These are phyloP conservation scores for Ampelocalamus luodianensis DNA, from an alignment of 176 grass and related monocot genomes.

Conservation along the genomic window DNA sequence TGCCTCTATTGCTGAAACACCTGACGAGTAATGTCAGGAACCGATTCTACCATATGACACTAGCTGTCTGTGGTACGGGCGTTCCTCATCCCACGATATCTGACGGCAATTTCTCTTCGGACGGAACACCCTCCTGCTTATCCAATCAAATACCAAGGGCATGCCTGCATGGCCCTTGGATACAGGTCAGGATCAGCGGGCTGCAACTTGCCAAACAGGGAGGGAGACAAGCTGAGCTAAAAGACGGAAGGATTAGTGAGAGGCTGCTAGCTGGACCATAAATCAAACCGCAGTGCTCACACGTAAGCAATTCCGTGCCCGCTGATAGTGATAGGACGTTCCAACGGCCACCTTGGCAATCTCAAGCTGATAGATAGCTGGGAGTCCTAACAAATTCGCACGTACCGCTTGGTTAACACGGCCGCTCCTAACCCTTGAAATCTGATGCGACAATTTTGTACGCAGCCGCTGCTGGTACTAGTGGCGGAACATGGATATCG, in stretches of 20 bases:
- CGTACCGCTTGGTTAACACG: too few relatives aligned
- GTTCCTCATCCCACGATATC: neutral
- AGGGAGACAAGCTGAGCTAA: neutral
- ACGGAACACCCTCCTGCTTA: neutral
- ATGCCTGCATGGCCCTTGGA: neutral
- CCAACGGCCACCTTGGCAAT: constrained; percentile 5
- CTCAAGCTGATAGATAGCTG: neutral
- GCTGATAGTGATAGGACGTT: constrained; percentile 20
- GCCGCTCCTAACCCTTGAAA: too few relatives aligned
- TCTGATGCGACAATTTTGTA: too few relatives aligned
- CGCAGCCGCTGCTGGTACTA: too few relatives aligned
- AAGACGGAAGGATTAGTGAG: constrained; percentile 16
- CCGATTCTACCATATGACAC: too few relatives aligned
- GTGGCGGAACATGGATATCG: too few relatives aligned
- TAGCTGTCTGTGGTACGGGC: too few relatives aligned
- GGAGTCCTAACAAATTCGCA: too few relatives aligned
- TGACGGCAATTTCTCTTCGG: neutral
- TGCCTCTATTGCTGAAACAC: too few relatives aligned
- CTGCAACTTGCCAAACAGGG: constrained; percentile 6
- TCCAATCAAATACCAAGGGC: neutral
- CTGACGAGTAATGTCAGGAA: too few relatives aligned
- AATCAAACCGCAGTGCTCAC: constrained; percentile 18
- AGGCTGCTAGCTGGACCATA: neutral
- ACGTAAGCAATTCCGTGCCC: neutral
- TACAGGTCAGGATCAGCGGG: constrained; percentile 16